Conservation (phyloP, 2,329 filamentous ascomycete genomes). For the Sporothrix mexicana region DNA sequence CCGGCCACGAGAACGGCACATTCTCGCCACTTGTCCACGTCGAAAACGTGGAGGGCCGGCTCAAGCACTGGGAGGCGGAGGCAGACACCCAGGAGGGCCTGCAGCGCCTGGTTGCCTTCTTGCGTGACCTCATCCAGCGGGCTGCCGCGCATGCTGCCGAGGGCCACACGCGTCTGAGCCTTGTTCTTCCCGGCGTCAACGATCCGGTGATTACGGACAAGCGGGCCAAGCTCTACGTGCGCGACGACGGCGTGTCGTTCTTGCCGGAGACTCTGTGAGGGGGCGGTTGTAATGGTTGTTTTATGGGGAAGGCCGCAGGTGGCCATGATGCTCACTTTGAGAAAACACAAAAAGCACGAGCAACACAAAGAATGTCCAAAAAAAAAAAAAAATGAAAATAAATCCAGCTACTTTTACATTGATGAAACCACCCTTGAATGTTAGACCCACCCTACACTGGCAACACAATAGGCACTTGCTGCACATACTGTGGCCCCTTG, state of each 20-base stretch:
- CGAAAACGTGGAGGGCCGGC: not conserved
- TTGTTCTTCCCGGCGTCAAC: not conserved
- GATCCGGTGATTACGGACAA: not conserved
- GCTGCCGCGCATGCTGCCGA: not conserved
- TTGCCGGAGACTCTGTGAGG: conserved; percentile 10
- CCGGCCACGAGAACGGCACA: conserved; percentile 33
- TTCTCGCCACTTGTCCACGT: conserved; percentile 25
- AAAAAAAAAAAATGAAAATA: not conserved
- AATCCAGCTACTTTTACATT: not conserved
- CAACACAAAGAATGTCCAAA: too few species aligned
- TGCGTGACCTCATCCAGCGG: not conserved
- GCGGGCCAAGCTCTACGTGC: not conserved
- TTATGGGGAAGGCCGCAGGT: not conserved
- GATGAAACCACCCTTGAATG: not conserved
- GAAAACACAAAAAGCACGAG: too few species aligned
- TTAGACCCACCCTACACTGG: not conserved
- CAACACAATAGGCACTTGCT: conserved; percentile 22
- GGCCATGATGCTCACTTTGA: too few species aligned
- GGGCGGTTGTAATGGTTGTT: too few species aligned
- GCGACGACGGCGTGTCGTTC: not conserved
- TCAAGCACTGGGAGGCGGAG: conserved; percentile 9
- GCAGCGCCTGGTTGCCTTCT: not conserved
- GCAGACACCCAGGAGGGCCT: not conserved
- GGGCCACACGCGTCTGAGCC: not conserved
- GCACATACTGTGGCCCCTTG: conserved; percentile 28